Conservation (phyloP, 2,329 filamentous ascomycete species). For the Diaporthe ilicicola region DNA sequence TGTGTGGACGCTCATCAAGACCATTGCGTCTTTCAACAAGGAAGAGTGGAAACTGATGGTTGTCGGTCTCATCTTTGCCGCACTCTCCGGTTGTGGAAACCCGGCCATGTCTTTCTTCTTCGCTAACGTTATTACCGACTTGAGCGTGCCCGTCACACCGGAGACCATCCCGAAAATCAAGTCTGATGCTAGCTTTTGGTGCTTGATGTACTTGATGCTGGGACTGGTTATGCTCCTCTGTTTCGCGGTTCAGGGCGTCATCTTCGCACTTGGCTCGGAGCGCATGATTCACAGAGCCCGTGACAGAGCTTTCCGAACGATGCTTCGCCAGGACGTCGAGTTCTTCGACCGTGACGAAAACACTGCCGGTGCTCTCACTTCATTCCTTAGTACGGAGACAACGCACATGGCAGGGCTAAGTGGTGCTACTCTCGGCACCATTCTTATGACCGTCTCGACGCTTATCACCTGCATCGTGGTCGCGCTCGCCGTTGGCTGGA, state of each 20-base stretch:
- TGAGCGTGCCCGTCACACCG: conserved; percentile 63
- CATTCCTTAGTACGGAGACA: conserved; percentile 88
- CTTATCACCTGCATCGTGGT: conserved; percentile 74
- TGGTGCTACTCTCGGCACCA: conserved; percentile 85
- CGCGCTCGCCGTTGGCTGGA: conserved; percentile 51
- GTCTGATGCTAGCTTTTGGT: conserved; percentile 84
- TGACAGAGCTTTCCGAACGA: conserved; percentile 82
- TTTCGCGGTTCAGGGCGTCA: conserved; percentile 73
- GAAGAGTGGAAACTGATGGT: conserved; percentile 77
- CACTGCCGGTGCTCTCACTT: conserved; percentile 86
- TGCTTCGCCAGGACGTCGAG: conserved; percentile 90
- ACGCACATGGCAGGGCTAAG: conserved; percentile 89
- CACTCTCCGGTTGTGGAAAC: conserved; percentile 83
- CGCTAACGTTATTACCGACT: conserved; percentile 82
- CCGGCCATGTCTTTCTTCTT: conserved; percentile 75
- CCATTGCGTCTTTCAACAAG: conserved; percentile 83
- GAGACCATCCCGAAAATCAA: conserved; percentile 65
- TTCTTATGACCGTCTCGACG: conserved; percentile 83
- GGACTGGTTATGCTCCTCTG: conserved; percentile 77
- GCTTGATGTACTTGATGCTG: conserved; percentile 87
- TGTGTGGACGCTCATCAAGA: conserved; percentile 78
- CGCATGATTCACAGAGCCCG: conserved; percentile 84
- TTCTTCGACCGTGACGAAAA: conserved; percentile 94
- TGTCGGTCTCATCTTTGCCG: conserved; percentile 75
- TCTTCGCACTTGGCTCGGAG: conserved; percentile 89